A percentile compares a stretch with the other conserved stretches of the same genome.
Evolutionary conservation across 1,284 basidiomycete species (phyloP).

Genomic region (Laetiporus sulphureus): DNA sequence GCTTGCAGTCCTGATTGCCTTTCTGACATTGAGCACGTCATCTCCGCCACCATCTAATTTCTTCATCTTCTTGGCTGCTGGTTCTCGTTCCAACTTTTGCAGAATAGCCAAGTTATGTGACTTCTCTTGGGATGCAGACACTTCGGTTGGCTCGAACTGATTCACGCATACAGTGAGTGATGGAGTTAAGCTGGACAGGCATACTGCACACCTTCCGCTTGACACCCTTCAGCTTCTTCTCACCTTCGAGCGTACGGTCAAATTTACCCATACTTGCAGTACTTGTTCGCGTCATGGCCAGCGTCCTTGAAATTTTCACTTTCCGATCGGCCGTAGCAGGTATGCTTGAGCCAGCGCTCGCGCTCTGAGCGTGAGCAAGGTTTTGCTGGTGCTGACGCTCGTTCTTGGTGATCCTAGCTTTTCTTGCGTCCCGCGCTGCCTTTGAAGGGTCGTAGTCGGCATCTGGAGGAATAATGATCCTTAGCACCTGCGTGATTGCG

Average conservation of each 20-base stretch:
- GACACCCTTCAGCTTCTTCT: slow-evolving; percentile 81
- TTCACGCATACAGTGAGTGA: slow-evolving; percentile 3
- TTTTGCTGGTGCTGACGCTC: slow-evolving; percentile 79
- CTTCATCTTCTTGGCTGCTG: slow-evolving; percentile 34
- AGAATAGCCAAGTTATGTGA: slow-evolving; percentile 70
- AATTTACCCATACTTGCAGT: slow-evolving; percentile 94
- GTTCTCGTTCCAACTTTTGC: slow-evolving; percentile 67
- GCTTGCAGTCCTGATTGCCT: slow-evolving; percentile 77
- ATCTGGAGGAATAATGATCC: slow-evolving; percentile 32
- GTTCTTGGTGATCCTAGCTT: slow-evolving; percentile 81
- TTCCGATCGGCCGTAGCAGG: slow-evolving; percentile 48
- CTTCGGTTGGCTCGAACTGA: slow-evolving; percentile 80
- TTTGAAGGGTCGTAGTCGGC: slow-evolving; percentile 78
- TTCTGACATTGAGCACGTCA: slow-evolving; percentile 73
- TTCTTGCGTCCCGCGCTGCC: slow-evolving; percentile 70
- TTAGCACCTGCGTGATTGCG: too few relatives aligned
- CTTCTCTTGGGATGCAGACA: slow-evolving; percentile 61
- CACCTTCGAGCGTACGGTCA: slow-evolving; percentile 85
- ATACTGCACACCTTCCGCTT: slow-evolving; percentile 81
- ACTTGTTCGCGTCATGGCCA: slow-evolving; percentile 76
- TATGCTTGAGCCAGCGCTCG: slow-evolving; percentile 17
- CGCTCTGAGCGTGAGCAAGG: slow-evolving; percentile 48
- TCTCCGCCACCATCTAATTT: slow-evolving; percentile 47
- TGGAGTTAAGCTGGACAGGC: background rate
- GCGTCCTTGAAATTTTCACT: slow-evolving; percentile 67